These are phyloP conservation scores for Cruciata laevipes DNA, from an alignment of 257 asterid species.

Conservation along the genomic window DNA sequence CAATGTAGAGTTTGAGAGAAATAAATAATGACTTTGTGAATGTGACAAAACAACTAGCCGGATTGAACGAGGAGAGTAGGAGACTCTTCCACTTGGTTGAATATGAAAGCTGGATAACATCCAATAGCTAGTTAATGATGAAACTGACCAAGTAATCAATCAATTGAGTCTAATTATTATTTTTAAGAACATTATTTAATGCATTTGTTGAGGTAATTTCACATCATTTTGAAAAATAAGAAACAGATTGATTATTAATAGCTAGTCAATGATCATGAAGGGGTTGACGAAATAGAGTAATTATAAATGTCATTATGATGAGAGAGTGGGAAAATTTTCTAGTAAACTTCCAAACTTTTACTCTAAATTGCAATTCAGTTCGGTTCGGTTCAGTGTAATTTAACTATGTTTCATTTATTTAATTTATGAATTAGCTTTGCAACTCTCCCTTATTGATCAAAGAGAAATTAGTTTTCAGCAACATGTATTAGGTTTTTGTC, in stretches of 20 bases:
- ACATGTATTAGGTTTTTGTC: too few relatives aligned
- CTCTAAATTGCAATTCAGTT: too few relatives aligned
- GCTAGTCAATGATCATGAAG: background rate
- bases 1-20: background rate
- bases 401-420: too few relatives aligned
- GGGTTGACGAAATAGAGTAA: background rate
- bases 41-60: background rate
- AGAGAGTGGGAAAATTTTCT: too few relatives aligned
- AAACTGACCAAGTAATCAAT: background rate
- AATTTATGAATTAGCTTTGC: too few relatives aligned
- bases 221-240: background rate
- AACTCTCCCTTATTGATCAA: too few relatives aligned
- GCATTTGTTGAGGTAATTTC: too few relatives aligned
- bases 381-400: too few relatives aligned
- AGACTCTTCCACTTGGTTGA: background rate
- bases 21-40: background rate
- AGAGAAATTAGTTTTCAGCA: too few relatives aligned
- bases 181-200: too few relatives aligned
- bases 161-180: background rate
- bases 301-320: too few relatives aligned
- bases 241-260: background rate
- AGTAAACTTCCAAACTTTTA: too few relatives aligned
- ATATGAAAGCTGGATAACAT: background rate
- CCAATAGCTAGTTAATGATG: background rate
- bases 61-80: background rate